Percentiles rank a stretch among this genome's conserved stretches.
These are phyloP conservation scores for Cruciata laevipes DNA, from an alignment of 257 asterid genomes.

Conservation along the genomic window DNA sequence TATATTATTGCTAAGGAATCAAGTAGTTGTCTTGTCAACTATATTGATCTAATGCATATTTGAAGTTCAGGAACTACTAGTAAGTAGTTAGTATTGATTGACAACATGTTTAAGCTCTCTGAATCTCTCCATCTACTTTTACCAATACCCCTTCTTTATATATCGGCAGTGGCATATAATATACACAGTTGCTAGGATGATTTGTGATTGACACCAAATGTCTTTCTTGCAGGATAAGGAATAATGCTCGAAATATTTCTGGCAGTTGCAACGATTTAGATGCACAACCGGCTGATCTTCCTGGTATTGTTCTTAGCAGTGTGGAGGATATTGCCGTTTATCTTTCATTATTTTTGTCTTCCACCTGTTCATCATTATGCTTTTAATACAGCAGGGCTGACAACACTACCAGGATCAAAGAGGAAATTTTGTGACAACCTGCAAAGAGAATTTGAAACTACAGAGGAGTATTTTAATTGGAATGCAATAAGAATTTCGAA, in stretches of 20 bases:
- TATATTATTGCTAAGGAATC: not conserved
- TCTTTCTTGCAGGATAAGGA: constrained; percentile 42
- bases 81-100: not conserved
- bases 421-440: constrained; percentile 44
- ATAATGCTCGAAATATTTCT: constrained; percentile 23
- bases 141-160: not conserved
- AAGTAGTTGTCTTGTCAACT: not conserved
- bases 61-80: not conserved
- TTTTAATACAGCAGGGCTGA: constrained; percentile 42
- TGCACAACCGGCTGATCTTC: constrained; percentile 34
- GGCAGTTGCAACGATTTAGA: constrained; percentile 57
- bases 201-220: not conserved
- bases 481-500: constrained; percentile 22
- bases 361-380: not conserved
- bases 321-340: not conserved
- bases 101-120: not conserved
- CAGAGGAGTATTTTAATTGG: constrained; percentile 21
- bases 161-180: not conserved
- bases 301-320: constrained; percentile 20
- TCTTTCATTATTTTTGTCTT: not conserved
- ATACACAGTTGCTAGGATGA: not conserved
- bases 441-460: constrained; percentile 24
- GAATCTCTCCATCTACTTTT: not conserved
- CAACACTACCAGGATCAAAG: constrained; percentile 58
- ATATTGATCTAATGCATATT: not conserved